phyloP scores from a whole-genome alignment of 2,329 filamentous ascomycete species.

The Diaporthe sp. region DNA sequence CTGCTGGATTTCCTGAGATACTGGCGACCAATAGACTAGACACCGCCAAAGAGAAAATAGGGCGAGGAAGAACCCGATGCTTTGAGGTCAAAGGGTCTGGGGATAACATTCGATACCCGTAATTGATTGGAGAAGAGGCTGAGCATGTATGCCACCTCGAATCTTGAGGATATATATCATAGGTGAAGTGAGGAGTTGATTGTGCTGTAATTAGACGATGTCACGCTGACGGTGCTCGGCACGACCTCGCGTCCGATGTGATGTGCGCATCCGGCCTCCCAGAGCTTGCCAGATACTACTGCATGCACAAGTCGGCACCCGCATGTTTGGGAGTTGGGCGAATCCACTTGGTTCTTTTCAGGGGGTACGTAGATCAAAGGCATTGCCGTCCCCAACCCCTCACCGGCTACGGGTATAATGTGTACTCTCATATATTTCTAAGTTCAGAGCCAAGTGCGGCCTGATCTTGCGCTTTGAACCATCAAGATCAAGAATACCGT shows the following conservation, averaged over 20 bases:
- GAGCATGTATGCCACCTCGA: neutral
- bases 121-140: neutral
- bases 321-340: neutral
- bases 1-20: neutral
- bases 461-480: neutral
- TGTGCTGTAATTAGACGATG: neutral
- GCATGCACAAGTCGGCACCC: neutral
- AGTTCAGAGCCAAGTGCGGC: neutral
- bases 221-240: conserved; percentile 19
- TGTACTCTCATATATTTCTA: neutral
- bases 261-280: neutral
- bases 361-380: neutral
- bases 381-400: neutral
- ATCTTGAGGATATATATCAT: neutral
- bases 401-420: neutral
- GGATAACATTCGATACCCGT: neutral
- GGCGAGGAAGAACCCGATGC: neutral
- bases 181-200: neutral
- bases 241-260: neutral
- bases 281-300: neutral
- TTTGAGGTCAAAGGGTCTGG: neutral
- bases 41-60: neutral
- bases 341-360: neutral
- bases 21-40: neutral
- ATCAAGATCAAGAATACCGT: neutral